Percentiles rank a stretch among this genome's conserved stretches.
Conservation (phyloP, 2,329 filamentous ascomycete genomes). For the Colletotrichum sp. region DNA sequence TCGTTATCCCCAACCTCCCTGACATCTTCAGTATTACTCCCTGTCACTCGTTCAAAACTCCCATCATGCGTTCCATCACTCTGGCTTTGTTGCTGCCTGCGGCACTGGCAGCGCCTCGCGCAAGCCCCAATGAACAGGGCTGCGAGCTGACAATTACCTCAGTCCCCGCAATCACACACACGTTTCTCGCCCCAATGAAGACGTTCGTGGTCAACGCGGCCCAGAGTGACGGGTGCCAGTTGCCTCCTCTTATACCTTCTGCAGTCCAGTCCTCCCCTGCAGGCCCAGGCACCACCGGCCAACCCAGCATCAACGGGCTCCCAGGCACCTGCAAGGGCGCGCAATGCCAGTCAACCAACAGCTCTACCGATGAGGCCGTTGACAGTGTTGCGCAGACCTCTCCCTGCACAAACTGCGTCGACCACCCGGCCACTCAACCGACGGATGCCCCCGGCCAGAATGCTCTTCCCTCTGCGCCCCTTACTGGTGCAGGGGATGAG, state of each 20-base stretch:
- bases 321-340: neutral
- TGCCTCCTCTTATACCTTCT: neutral
- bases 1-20: neutral
- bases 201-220: neutral
- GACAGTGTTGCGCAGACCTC: neutral
- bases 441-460: neutral
- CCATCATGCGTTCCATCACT: neutral
- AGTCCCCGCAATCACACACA: neutral
- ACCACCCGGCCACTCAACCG: neutral
- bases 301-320: neutral
- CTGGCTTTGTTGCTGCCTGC: neutral
- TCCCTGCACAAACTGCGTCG: neutral
- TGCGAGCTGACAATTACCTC: neutral
- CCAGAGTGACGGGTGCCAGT: neutral
- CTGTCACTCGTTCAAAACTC: neutral
- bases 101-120: fast-evolving
- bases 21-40: neutral
- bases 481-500: neutral
- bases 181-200: neutral
- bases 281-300: neutral
- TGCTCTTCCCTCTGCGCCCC: neutral
- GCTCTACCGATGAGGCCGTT: neutral
- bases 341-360: neutral
- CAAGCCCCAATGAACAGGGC: neutral
- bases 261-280: neutral